phyloP scores from a whole-genome alignment of 805 yeast genomes.

The Teunomyces gatunensis region DNA sequence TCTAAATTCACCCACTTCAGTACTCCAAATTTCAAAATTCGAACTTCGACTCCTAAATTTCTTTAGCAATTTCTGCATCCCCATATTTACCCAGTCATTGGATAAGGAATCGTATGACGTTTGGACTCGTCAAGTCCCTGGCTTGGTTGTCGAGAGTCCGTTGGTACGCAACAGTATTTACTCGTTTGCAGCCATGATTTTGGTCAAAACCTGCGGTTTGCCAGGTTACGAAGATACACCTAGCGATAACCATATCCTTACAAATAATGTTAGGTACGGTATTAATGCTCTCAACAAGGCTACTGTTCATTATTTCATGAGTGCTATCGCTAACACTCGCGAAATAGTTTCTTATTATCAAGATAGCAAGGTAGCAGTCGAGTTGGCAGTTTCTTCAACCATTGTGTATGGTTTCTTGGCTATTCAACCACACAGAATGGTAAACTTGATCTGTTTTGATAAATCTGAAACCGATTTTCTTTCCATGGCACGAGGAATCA shows the following conservation, averaged over 20 bases:
- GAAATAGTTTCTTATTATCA: slow-evolving; percentile 4
- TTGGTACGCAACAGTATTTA: slow-evolving; percentile 26
- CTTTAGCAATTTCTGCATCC: slow-evolving; percentile 27
- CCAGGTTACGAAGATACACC: slow-evolving; percentile 17
- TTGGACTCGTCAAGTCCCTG: slow-evolving; percentile 27
- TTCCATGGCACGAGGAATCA: slow-evolving; percentile 18
- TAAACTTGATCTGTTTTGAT: slow-evolving; percentile 28
- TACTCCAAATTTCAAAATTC: slow-evolving; percentile 18
- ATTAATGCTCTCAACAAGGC: neutral
- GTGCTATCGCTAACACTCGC: slow-evolving; percentile 14
- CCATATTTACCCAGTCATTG: slow-evolving; percentile 23
- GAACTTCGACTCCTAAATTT: slow-evolving; percentile 25
- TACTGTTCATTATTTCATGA: slow-evolving; percentile 19
- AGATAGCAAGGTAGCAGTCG: slow-evolving; percentile 7
- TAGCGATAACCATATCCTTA: neutral
- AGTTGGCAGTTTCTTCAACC: slow-evolving; percentile 17
- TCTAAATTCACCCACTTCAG: slow-evolving; percentile 15
- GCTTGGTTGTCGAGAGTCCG: slow-evolving; percentile 19
- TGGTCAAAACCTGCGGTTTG: slow-evolving; percentile 10
- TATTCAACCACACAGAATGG: slow-evolving; percentile 27
- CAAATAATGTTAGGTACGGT: neutral
- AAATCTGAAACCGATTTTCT: slow-evolving; percentile 18
- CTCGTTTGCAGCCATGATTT: slow-evolving; percentile 19
- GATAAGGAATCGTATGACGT: slow-evolving; percentile 16
- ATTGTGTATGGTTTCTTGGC: slow-evolving; percentile 28